Evolutionary conservation across 2,329 filamentous ascomycete genomes (phyloP).

Genomic region (Drechslerella dactyloides): DNA sequence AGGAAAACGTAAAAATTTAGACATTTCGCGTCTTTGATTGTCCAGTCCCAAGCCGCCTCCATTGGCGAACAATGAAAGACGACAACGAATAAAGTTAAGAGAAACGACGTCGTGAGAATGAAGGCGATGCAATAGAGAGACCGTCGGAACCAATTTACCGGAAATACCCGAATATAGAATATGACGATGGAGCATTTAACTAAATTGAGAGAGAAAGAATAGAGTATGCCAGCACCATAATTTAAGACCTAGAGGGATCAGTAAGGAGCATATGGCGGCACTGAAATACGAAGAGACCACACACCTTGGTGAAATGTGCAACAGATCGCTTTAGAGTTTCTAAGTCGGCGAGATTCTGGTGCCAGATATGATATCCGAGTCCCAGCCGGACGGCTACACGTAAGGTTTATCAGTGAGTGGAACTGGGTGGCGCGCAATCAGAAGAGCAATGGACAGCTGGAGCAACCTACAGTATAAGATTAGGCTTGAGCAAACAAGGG

Average conservation of each 20-base stretch:
- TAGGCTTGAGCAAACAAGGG: conserved; percentile 42
- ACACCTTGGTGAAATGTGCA: conserved; percentile 31
- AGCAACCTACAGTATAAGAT: conserved; percentile 42
- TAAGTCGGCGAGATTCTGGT: conserved; percentile 28
- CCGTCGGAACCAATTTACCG: conserved; percentile 37
- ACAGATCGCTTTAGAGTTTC: conserved; percentile 28
- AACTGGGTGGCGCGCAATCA: neutral
- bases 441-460: neutral
- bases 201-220: conserved; percentile 41
- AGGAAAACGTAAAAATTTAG: conserved; percentile 37
- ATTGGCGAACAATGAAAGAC: conserved; percentile 44
- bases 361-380: conserved; percentile 41
- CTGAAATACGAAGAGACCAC: neutral
- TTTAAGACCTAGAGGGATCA: conserved; percentile 22
- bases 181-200: conserved; percentile 44
- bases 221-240: conserved; percentile 40
- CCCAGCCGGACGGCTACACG: conserved; percentile 37
- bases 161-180: conserved; percentile 40
- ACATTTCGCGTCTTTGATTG: conserved; percentile 32
- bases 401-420: neutral
- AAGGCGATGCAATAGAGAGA: conserved; percentile 38
- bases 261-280: neutral
- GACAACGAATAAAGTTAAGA: conserved; percentile 36
- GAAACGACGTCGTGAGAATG: conserved; percentile 30
- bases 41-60: conserved; percentile 47